Base-by-base conservation (phyloP, 2,329 filamentous ascomycete species). In the Knoxdaviesia capensis region DNA sequence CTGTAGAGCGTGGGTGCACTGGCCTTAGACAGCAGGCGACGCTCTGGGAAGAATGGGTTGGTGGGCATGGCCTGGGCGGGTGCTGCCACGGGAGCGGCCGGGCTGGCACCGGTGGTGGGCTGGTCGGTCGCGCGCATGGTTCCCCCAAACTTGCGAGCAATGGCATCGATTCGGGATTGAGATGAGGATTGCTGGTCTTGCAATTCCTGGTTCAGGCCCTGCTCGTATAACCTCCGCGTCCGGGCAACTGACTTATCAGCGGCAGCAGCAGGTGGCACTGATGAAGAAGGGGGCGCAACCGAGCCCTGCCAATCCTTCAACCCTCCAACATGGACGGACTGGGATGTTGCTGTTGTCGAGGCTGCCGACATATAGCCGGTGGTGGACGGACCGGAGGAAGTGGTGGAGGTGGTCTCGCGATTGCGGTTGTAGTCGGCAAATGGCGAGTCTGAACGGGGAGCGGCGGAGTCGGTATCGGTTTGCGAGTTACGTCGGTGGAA, bases 331-430 rank as follows among this genome's bases (percentile, higher is more conserved):
- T 20, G 20, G 3, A 68, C 56, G 10, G 62, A 63, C 46, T 88
- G 83, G 0, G 86, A 93, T n/a, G 77, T 74, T 41, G 92, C 65
- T 0, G 88, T 94, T 0, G 86, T 94, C 3, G 85, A 86, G 6
- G 86, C 83, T 1, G 87, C 94, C 0, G 88, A 94, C 43, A 74
- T 77, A 31, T 83, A 77, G 20, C 20, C 20, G 30, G 74, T 72
- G 35, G 77, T 69, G 0, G 74, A 77, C 5, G 75, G 79, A 4
- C 61, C 62, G 0, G 74, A 78, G 0, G 85, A 90, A 6, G 77
- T 80, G 0, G 83, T 92, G 0, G 88, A 94, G 2, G 81, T 90
- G 0, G 86, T 94, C 48, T 86, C 85, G 30, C 87, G 70, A 48
- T 88, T 83, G 46, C 71, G 72, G 50, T 80, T 80, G 53, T 79